Evolutionary conservation across 1,284 basidiomycete genomes (phyloP).

Genomic region (Agroathelia rolfsii): DNA sequence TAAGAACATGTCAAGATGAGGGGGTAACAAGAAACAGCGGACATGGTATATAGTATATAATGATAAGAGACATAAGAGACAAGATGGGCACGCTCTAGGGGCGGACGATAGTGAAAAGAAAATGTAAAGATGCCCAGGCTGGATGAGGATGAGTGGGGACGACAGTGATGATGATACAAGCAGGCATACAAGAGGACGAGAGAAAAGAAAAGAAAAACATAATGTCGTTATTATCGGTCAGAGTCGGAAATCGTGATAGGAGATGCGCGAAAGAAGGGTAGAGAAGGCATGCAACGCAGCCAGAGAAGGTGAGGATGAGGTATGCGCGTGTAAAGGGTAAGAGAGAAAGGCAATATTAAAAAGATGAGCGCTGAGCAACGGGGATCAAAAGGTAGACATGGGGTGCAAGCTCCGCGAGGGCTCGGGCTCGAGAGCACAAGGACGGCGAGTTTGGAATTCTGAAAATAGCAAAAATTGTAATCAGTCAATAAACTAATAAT

Average conservation of each 20-base stretch:
- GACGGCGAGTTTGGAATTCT: constrained; percentile 56
- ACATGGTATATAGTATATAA: too few relatives aligned
- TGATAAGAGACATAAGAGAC: too few relatives aligned
- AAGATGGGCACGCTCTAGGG: too few relatives aligned
- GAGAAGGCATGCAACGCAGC: constrained; percentile 12
- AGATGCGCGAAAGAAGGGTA: constrained; percentile 4
- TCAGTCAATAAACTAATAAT: constrained; percentile 1
- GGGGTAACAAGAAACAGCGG: too few relatives aligned
- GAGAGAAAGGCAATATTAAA: constrained; percentile 22
- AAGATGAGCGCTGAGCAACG: too few relatives aligned
- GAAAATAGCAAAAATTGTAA: constrained; percentile 8
- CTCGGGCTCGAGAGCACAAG: constrained; percentile 31
- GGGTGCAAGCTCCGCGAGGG: constrained; percentile 24
- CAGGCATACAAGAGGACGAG: constrained; percentile 10
- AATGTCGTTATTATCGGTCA: neutral
- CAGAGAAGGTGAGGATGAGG: constrained; percentile 19
- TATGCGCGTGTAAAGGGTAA: constrained; percentile 31
- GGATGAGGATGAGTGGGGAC: too few relatives aligned
- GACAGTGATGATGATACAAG: too few relatives aligned
- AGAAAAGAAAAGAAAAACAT: constrained; percentile 11
- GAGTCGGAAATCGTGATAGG: constrained; percentile 6
- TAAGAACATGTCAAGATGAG: too few relatives aligned
- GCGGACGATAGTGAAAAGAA: too few relatives aligned
- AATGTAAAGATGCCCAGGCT: too few relatives aligned
- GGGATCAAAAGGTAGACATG: constrained; percentile 45